Evolutionary conservation across 148 eudicot species (phyloP), one percentile per base, ranked within the genome.

Genomic region (Camellia sinensis): DNA sequence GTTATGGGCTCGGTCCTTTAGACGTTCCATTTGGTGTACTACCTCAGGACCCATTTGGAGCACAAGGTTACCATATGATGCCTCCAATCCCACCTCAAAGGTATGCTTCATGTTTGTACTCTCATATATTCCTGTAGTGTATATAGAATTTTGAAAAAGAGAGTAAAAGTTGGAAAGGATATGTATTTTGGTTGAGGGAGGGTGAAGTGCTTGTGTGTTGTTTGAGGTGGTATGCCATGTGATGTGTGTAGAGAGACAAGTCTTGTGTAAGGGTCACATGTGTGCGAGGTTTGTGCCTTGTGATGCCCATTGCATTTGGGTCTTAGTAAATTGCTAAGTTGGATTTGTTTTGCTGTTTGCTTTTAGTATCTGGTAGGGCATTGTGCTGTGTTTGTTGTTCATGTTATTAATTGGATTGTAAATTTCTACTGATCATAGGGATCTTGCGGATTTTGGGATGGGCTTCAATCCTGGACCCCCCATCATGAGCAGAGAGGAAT

Each of bases 391-490:
- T 40, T 40, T 2, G 44, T 0, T 21, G 74, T 19, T 48, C 41
- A 41, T 59, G 61, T 61, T 56, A n/a, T 17, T 76, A 53, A 54
- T 68, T 57, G 3, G 45, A 11, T n/a, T 10, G 13, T 54, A 45
- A 22, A n/a, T 44, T 63, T 67, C 48, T 15, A 13, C 40, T n/a
- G 40, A 46, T 56, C 41, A 3, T 85, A 94, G 98, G 87, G 94
- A 92, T 83, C 93, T 91, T 76, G 88, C 94, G 2, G 94, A 90
- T 60, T 88, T 88, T 68, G 89, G 90, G 59, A 84, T 91, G 93
- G 93, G 93, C 74, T 84, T 87, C 67, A 90, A 90, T 86, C 62
- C 84, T 62, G 88, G 95, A 73, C 95, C 95, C 22, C 95, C 93
- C 52, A 18, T 87, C 69, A 74, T 91, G 92, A 87, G 88, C 73